These are phyloP conservation scores for Cerioporus squamosus DNA, from an alignment of 1,284 basidiomycete species.

Conservation along the genomic window DNA sequence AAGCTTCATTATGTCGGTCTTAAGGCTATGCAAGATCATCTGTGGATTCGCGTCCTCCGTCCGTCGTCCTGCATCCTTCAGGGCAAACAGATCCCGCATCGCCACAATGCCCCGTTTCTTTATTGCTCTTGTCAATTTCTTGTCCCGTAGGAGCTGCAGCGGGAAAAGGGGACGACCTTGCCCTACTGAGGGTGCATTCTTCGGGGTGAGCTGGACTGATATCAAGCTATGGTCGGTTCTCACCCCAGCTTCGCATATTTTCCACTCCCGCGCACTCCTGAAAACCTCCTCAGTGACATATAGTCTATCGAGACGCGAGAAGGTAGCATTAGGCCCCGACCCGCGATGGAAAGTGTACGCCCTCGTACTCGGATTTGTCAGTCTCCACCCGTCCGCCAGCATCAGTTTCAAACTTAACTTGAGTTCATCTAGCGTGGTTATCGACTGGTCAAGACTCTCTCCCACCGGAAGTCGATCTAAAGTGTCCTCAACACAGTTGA, in stretches of 20 bases:
- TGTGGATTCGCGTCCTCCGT: constrained; percentile 1
- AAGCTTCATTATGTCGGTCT: neutral
- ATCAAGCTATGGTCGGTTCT: constrained; percentile 26
- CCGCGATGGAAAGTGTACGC: constrained; percentile 32
- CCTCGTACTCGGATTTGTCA: constrained; percentile 28
- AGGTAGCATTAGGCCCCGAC: constrained; percentile 3
- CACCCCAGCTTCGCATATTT: constrained; percentile 10
- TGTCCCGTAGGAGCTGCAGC: constrained; percentile 27
- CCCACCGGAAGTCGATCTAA: neutral
- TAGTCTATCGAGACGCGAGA: constrained; percentile 42
- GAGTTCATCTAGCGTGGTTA: neutral
- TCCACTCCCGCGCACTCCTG: constrained; percentile 30
- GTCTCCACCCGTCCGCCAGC: constrained; percentile 42
- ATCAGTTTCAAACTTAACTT: constrained; percentile 4
- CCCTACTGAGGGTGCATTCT: constrained; percentile 32
- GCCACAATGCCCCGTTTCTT: neutral
- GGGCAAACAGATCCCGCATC: neutral
- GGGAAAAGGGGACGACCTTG: constrained; percentile 37
- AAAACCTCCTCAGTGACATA: constrained; percentile 21
- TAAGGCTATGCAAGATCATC: neutral
- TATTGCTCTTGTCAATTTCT: constrained; percentile 10
- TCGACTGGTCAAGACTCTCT: constrained; percentile 17
- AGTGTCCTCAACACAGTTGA: constrained; percentile 42
- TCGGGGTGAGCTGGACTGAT: constrained; percentile 25
- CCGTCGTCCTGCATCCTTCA: neutral